Evolutionary conservation across 768 basidiomycete species (phyloP).

Genomic region (Termitomyces sp.): DNA sequence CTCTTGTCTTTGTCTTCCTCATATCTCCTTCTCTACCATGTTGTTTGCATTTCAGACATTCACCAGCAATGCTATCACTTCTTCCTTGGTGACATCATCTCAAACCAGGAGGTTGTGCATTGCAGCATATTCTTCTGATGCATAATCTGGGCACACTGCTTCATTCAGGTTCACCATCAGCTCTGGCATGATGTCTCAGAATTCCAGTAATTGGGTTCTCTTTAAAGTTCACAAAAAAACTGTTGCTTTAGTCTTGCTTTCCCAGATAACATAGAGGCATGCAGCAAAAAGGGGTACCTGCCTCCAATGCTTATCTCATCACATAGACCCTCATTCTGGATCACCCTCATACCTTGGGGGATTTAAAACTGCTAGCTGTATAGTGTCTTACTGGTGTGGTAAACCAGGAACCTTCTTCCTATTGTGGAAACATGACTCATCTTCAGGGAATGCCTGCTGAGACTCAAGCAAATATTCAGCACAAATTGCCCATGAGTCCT

Average conservation of each 20-base stretch:
- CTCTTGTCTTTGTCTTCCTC: neutral
- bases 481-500: no score
- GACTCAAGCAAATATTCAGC: no score
- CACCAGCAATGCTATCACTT: neutral
- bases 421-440: no score
- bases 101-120: neutral
- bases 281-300: neutral
- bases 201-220: no score
- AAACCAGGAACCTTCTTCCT: no score
- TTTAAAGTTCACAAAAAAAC: no score
- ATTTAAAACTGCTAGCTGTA: neutral
- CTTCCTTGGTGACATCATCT: neutral
- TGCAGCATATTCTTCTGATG: neutral
- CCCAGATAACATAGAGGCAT: neutral
- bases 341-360: neutral
- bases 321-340: neutral
- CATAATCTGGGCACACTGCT: neutral
- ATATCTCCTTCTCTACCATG: neutral
- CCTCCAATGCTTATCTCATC: neutral
- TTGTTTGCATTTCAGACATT: neutral
- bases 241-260: neutral
- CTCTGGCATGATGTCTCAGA: neutral
- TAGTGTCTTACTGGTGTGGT: no score
- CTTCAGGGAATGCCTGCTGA: no score
- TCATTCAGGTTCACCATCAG: neutral